Conservation (phyloP, 1,139 yeast genomes). For the Pichia sp. region DNA sequence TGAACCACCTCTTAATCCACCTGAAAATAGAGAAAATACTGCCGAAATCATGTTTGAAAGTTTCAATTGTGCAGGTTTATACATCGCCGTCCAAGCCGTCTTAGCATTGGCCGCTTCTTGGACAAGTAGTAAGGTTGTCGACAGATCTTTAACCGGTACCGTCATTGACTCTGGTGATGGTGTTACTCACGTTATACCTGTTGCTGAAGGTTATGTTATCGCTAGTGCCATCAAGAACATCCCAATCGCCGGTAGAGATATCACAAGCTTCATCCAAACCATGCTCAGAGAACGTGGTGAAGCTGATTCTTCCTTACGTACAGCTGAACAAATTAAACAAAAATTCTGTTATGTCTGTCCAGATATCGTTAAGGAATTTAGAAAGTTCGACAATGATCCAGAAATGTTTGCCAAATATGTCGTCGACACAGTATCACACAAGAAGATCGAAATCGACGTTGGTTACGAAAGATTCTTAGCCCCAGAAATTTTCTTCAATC, state of each 20-base stretch:
- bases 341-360: slow-evolving; percentile 97
- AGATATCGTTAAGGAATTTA: slow-evolving; percentile 94
- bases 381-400: slow-evolving; percentile 91
- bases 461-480: slow-evolving; percentile 98
- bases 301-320: slow-evolving; percentile 86
- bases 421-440: slow-evolving; percentile 79
- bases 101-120: slow-evolving; percentile 98
- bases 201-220: slow-evolving; percentile 98
- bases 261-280: slow-evolving; percentile 89
- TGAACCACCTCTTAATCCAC: slow-evolving; percentile 98
- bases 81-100: slow-evolving; percentile 98
- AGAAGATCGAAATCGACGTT: slow-evolving; percentile 74
- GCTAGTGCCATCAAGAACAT: slow-evolving; percentile 97
- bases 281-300: slow-evolving; percentile 97
- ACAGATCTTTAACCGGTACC: slow-evolving; percentile 95
- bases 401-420: slow-evolving; percentile 92
- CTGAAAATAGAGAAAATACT: slow-evolving; percentile 96
- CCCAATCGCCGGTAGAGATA: slow-evolving; percentile 98
- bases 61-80: slow-evolving; percentile 97
- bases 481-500: slow-evolving; percentile 97
- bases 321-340: slow-evolving; percentile 96
- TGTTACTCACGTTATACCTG: slow-evolving; percentile 98
- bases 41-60: slow-evolving; percentile 99
- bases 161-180: slow-evolving; percentile 96
- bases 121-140: slow-evolving; percentile 95